A percentile compares a stretch with the other conserved stretches of the same genome.
phyloP scores from a whole-genome alignment of 2,329 filamentous ascomycete genomes.

The Beauveria varroae region DNA sequence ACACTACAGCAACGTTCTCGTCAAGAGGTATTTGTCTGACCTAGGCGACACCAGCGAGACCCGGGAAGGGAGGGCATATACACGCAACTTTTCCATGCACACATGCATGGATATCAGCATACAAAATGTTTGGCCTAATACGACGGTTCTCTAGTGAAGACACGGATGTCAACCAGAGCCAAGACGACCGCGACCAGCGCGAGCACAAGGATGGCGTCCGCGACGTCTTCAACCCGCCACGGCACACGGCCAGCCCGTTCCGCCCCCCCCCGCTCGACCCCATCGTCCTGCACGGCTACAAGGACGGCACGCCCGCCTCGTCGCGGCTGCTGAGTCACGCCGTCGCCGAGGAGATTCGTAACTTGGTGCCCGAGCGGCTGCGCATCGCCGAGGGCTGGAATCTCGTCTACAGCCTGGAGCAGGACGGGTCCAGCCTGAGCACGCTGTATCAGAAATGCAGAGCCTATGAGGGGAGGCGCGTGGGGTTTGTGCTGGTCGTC shows the following conservation, averaged over 20 bases:
- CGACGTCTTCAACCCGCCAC: slow-evolving; percentile 44
- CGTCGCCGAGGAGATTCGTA: slow-evolving; percentile 86
- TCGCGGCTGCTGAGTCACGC: slow-evolving; percentile 62
- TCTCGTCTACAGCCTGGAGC: slow-evolving; percentile 81
- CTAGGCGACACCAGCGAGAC: neutral
- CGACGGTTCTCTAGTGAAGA: slow-evolving; percentile 55
- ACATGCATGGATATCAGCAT: slow-evolving; percentile 15
- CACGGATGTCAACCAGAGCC: slow-evolving; percentile 21
- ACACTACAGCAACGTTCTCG: neutral
- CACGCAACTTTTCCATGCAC: neutral
- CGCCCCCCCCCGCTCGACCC: slow-evolving; percentile 85
- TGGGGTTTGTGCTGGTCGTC: slow-evolving; percentile 85
- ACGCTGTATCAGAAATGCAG: slow-evolving; percentile 81
- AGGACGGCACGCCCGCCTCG: slow-evolving; percentile 47
- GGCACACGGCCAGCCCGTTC: slow-evolving; percentile 66
- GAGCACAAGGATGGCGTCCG: slow-evolving; percentile 40
- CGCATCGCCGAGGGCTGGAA: slow-evolving; percentile 84
- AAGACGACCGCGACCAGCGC: slow-evolving; percentile 17
- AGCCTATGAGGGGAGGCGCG: slow-evolving; percentile 57
- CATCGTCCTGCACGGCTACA: slow-evolving; percentile 61
- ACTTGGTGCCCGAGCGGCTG: slow-evolving; percentile 78
- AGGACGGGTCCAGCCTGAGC: slow-evolving; percentile 78
- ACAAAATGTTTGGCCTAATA: slow-evolving; percentile 51
- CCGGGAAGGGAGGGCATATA: neutral
- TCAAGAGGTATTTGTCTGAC: neutral